phyloP scores from a whole-genome alignment of 2,329 filamentous ascomycete genomes.

The Alternaria rosae region DNA sequence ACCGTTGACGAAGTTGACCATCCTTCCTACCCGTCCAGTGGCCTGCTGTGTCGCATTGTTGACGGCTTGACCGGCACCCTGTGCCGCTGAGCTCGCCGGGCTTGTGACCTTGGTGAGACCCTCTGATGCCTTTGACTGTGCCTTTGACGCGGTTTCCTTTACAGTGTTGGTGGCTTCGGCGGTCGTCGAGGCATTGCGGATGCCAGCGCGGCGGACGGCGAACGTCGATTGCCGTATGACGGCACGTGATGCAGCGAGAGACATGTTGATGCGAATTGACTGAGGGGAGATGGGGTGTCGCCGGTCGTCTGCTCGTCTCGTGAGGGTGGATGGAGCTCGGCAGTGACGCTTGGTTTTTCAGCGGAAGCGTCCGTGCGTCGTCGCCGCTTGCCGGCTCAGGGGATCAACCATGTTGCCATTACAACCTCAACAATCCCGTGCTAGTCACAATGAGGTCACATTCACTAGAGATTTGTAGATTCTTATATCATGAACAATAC shows the following conservation, averaged over 20 bases:
- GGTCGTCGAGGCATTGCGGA: conserved; percentile 60
- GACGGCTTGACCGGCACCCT: conserved; percentile 70
- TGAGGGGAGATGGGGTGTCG: conserved; percentile 29
- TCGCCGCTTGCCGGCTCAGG: conserved; percentile 23
- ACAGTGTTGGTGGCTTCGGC: conserved; percentile 56
- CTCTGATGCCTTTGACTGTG: conserved; percentile 76
- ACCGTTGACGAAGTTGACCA: conserved; percentile 87
- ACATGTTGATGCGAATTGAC: conserved; percentile 52
- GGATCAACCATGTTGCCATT: conserved; percentile 10
- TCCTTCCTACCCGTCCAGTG: conserved; percentile 68
- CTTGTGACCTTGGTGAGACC: conserved; percentile 83
- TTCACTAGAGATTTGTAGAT: neutral
- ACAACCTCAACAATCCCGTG: conserved; percentile 1
- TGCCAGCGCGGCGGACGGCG: conserved; percentile 51
- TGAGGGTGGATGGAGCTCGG: conserved; percentile 23
- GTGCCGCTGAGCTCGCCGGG: conserved; percentile 79
- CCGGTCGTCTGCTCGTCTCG: conserved; percentile 21
- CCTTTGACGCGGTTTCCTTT: conserved; percentile 66
- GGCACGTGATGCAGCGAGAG: conserved; percentile 56
- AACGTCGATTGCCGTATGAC: conserved; percentile 55
- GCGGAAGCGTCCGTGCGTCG: conserved; percentile 14
- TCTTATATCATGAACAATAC: neutral
- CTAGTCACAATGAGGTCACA: neutral
- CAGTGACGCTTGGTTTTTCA: conserved; percentile 30
- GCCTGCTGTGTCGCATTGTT: conserved; percentile 52